Evolutionary conservation across 1,284 basidiomycete species (phyloP), one percentile per base, ranked within the genome.

Genomic region (Serendipita sp.): DNA sequence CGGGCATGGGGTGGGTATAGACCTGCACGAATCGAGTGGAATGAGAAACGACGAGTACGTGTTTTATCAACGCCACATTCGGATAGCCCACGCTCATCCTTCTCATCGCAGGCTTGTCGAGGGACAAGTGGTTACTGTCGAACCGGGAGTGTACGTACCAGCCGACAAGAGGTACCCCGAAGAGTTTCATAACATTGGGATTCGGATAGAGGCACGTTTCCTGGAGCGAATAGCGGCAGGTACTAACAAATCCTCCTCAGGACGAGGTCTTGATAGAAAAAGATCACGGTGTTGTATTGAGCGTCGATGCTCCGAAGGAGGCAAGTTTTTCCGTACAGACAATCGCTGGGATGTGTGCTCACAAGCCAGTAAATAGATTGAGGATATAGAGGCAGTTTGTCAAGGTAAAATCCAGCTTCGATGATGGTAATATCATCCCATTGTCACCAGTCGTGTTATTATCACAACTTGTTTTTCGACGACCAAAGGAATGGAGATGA

Each of bases 51-150:
- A 65, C 32, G 38, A 42, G 63, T 65, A 45, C 35, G 65, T 22
- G 13, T 50, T n/a, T 8, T n/a, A 3, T 22, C 22, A 22, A 22
- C 22, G 22, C 22, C 22, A 22, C 22, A 22, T 22, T 22, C 22
- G 22, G 22, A 22, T 22, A 22, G 22, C 22, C 22, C 22, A 22
- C 22, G 22, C 22, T 22, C 22, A 22, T 22, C 22, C 22, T 22
- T 22, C 22, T 2, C 13, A 41, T 60, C 3, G 15, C 62, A 82
- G 86, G 38, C 71, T 93, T 61, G 79, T 82, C 67, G 78, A 78
- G 6, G 92, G 91, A 1, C 94, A 92, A 82, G 90, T 95, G 4
- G 82, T 96, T 53, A 95, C 91, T 3, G 82, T 91, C 64, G 88
- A 91, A 68, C 88, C 88, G 66, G 86, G 87, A 1, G 78, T 91